Evolutionary conservation across 129 eudicot species (phyloP).

Genomic region (Escallonia herrerae): DNA sequence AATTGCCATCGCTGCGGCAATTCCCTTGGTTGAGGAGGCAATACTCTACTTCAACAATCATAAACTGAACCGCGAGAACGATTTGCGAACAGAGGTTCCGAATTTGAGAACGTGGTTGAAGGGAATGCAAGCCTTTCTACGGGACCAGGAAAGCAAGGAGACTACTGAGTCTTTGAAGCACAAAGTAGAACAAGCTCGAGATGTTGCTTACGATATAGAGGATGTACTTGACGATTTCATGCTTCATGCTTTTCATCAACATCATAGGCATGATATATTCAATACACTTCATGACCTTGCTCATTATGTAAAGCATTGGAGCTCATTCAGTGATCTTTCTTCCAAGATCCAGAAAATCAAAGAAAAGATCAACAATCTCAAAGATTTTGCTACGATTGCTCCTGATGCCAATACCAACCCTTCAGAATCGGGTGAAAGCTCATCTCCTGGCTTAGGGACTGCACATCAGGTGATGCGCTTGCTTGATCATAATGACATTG

Average conservation of each 20-base stretch:
- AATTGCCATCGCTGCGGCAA: not conserved
- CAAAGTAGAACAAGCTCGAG: constrained; percentile 19
- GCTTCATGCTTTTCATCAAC: not conserved
- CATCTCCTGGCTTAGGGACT: constrained; percentile 2
- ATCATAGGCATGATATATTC: not conserved
- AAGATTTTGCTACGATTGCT: not conserved
- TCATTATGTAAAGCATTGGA: not conserved
- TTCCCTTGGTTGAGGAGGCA: not conserved
- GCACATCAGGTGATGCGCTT: not conserved
- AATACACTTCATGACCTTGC: not conserved
- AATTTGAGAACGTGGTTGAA: constrained; percentile 7
- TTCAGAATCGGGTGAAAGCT: not conserved
- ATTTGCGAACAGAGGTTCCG: constrained; percentile 9
- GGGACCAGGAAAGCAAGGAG: constrained; percentile 17
- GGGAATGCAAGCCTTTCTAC: constrained; percentile 12
- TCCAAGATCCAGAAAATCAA: constrained; percentile 7
- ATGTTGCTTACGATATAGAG: constrained; percentile 21
- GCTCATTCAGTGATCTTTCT: not conserved
- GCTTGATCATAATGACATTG: constrained; percentile 12
- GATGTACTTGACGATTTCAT: constrained; percentile 25
- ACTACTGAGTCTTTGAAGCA: constrained; percentile 4
- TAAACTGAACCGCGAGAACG: not conserved
- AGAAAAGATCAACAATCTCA: not conserved
- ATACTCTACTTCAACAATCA: not conserved
- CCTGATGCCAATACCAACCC: not conserved